Evolutionary conservation across 2,329 filamentous ascomycete species (phyloP), one percentile per base, ranked within the genome.

Genomic region (Thermochaetoides dissita): DNA sequence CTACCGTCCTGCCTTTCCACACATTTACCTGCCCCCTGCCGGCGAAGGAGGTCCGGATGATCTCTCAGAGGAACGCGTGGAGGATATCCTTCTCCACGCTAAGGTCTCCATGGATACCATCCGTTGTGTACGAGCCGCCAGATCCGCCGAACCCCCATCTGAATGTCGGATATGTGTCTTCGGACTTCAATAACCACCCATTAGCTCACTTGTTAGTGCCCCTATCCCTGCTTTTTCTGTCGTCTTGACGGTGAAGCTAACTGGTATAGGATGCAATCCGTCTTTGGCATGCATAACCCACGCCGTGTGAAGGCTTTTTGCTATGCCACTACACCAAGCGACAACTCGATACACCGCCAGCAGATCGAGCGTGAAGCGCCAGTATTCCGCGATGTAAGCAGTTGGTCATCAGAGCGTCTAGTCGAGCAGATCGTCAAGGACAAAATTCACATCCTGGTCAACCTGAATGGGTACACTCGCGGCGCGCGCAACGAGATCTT

Each of bases 161-260:
- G n/a, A 89, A 86, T 51, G 78, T 98, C 46, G 91, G 91, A 37
- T 98, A 98, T 59, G 79, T 98, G 33, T 96, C 91, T 3, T 96
- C 91, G 0, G 91, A 98, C 62, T 98, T 98, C 63, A 98, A 98
- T 57, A 98, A 98, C 54, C 91, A 98, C 57, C 91, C 91, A 4
- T 67, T 98, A 31, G 91, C 91, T 24, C 91, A 98, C 63, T 62
- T 98, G 71, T 76, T 65, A 64, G 71, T 54, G 10, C 10, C 31
- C 10, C 17, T 10, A 30, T 17, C 6, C 2, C 40, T 32, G 28
- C 11, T 30, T n/a, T n/a, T n/a, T n/a, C 28, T n/a, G 3, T 7
- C n/a, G 3, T 39, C 7, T 24, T 24, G 17, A 5, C 5, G 17
- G 17, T 24, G 17, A 24, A 24, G 17, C 44, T 49, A 38, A 44